Conservation (phyloP, 768 basidiomycete genomes). For the Wakefieldia striispora region DNA sequence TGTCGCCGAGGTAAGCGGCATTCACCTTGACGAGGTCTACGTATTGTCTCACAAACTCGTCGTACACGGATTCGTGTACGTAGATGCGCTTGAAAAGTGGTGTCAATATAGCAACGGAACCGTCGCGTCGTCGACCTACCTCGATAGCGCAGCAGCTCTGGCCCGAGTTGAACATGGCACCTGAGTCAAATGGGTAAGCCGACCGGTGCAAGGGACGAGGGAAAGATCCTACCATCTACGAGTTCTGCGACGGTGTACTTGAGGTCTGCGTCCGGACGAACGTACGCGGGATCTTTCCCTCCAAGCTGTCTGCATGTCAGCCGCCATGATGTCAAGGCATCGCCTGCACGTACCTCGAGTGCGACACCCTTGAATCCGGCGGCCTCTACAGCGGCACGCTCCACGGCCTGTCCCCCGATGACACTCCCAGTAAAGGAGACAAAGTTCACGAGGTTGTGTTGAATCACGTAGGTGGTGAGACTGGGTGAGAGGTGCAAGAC, state of each 20-base stretch:
- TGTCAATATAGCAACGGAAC: neutral
- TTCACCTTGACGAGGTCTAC: conserved; percentile 70
- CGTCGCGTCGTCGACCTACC: conserved; percentile 39
- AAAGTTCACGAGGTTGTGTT: conserved; percentile 70
- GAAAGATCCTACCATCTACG: conserved; percentile 70
- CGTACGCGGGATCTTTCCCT: conserved; percentile 97
- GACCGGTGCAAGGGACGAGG: neutral
- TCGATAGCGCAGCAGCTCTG: conserved; percentile 97
- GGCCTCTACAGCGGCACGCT: conserved; percentile 62
- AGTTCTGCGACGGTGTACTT: conserved; percentile 81
- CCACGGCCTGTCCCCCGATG: conserved; percentile 69
- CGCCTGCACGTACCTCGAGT: conserved; percentile 58
- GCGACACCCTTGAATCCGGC: conserved; percentile 82
- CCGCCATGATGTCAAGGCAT: neutral
- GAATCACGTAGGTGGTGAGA: conserved; percentile 57
- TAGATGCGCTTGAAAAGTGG: conserved; percentile 72
- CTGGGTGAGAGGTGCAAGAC: conserved; percentile 70
- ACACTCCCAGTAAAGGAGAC: conserved; percentile 93
- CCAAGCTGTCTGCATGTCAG: conserved; percentile 63
- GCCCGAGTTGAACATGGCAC: conserved; percentile 95
- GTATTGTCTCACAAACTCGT: conserved; percentile 71
- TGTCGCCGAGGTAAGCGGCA: neutral
- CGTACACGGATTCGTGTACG: conserved; percentile 83
- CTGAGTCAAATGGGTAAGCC: conserved; percentile 34
- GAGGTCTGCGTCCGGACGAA: conserved; percentile 81